phyloP scores from a whole-genome alignment of 768 basidiomycete species.

The Lactifluus echinatus region DNA sequence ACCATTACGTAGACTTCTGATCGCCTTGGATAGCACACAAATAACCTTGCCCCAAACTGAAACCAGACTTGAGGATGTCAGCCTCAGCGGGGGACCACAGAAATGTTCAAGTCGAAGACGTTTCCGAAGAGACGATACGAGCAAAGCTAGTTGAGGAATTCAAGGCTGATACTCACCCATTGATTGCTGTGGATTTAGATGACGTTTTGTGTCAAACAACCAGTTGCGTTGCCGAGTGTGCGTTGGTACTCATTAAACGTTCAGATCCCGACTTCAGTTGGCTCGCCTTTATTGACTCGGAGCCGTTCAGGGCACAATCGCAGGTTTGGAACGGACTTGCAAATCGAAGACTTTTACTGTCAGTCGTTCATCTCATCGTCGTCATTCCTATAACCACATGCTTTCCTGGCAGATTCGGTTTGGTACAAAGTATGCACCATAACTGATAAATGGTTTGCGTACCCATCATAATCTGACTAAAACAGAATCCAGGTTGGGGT shows the following conservation, averaged over 20 bases:
- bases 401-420: conserved; percentile 4
- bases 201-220: conserved; percentile 17
- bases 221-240: conserved; percentile 14
- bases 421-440: conserved; percentile 15
- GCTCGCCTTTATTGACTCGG: background rate
- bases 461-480: background rate
- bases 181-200: conserved; percentile 17
- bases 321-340: conserved; percentile 15
- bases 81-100: background rate
- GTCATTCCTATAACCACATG: background rate
- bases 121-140: background rate
- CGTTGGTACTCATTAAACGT: background rate
- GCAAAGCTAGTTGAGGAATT: background rate
- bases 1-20: background rate
- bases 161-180: background rate
- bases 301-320: conserved; percentile 15
- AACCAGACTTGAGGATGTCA: background rate
- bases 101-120: background rate
- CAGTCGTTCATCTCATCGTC: background rate
- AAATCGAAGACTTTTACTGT: conserved; percentile 16
- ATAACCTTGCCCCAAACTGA: background rate
- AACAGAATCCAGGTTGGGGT: conserved; percentile 19
- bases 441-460: background rate
- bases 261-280: background rate
- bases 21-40: background rate